A percentile compares a stretch with the other conserved stretches of the same genome.
phyloP scores from a whole-genome alignment of 208 protist genomes.

The Leishmania major region DNA sequence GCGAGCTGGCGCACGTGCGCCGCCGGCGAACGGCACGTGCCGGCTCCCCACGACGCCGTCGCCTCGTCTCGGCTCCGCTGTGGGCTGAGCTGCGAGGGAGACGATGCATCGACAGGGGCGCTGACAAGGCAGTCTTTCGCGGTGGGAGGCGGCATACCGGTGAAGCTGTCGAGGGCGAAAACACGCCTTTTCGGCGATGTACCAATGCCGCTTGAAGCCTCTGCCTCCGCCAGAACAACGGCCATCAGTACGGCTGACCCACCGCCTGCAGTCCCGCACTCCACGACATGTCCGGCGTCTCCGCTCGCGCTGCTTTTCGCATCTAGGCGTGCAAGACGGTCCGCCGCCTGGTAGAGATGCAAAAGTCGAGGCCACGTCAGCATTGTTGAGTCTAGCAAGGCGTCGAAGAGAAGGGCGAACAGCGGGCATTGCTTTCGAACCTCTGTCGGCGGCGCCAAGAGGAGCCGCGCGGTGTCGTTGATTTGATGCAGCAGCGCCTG shows the following conservation, averaged over 20 bases:
- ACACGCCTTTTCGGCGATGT: constrained; percentile 29
- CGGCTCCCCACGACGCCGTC: constrained; percentile 57
- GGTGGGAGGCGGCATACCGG: constrained; percentile 69
- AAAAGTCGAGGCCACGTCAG: constrained; percentile 77
- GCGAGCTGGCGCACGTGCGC: constrained; percentile 52
- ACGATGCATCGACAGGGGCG: background rate
- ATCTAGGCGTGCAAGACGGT: constrained; percentile 21
- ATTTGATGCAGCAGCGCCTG: constrained; percentile 52
- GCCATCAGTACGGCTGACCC: constrained; percentile 72
- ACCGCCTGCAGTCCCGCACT: constrained; percentile 78
- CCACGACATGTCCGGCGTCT: constrained; percentile 51
- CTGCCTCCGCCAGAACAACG: constrained; percentile 41
- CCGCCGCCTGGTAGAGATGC: constrained; percentile 43
- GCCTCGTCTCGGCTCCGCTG: constrained; percentile 1
- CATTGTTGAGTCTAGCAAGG: constrained; percentile 79
- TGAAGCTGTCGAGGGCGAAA: constrained; percentile 75
- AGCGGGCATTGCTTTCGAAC: constrained; percentile 50
- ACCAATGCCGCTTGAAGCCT: background rate
- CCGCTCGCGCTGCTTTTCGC: background rate
- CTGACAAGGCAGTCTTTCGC: constrained; percentile 28
- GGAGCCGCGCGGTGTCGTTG: constrained; percentile 38
- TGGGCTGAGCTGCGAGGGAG: background rate
- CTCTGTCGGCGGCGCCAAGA: constrained; percentile 50
- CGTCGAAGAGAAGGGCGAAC: constrained; percentile 75
- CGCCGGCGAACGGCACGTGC: constrained; percentile 56